Conservation (phyloP, 306 rosid genomes). For the Styphnolobium japonicum region DNA sequence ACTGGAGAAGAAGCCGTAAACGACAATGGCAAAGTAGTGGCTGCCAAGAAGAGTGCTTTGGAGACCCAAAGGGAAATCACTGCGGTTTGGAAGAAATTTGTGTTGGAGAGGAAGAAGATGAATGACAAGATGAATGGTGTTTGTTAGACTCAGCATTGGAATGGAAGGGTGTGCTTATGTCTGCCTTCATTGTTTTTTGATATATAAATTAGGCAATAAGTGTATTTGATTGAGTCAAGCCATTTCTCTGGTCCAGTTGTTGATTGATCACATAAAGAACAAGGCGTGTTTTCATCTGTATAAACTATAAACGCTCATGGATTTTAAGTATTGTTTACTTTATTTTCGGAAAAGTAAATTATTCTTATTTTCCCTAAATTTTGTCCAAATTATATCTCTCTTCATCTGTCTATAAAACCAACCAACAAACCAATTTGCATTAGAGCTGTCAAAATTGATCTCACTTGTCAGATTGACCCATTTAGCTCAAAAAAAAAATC, state of each 20-base stretch:
- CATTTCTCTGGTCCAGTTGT: not conserved
- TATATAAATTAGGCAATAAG: not conserved
- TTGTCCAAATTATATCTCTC: not conserved
- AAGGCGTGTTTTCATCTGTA: not conserved
- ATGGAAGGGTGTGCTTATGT: not conserved
- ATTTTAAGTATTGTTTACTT: not conserved
- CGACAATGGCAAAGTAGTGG: slow-evolving; percentile 18
- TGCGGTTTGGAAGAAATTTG: slow-evolving; percentile 77
- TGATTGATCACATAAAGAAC: not conserved
- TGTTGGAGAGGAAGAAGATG: slow-evolving; percentile 65
- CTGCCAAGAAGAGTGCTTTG: slow-evolving; percentile 48
- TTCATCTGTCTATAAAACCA: not conserved
- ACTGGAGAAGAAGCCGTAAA: slow-evolving; percentile 8
- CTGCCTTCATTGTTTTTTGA: not conserved
- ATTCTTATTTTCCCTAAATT: not conserved
- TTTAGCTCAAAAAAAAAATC: no score
- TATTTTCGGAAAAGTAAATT: not conserved
- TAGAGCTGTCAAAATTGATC: no score
- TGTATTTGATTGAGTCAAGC: slow-evolving; percentile 5
- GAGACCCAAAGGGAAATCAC: slow-evolving; percentile 76
- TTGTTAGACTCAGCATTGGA: slow-evolving; percentile 37
- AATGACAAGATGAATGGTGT: slow-evolving; percentile 73
- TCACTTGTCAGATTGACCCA: no score
- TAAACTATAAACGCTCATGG: no score
- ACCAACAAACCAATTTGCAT: no score